Evolutionary conservation across 306 rosid genomes (phyloP), one percentile per base, ranked within the genome.

Genomic region (Arachis hypogaea): DNA sequence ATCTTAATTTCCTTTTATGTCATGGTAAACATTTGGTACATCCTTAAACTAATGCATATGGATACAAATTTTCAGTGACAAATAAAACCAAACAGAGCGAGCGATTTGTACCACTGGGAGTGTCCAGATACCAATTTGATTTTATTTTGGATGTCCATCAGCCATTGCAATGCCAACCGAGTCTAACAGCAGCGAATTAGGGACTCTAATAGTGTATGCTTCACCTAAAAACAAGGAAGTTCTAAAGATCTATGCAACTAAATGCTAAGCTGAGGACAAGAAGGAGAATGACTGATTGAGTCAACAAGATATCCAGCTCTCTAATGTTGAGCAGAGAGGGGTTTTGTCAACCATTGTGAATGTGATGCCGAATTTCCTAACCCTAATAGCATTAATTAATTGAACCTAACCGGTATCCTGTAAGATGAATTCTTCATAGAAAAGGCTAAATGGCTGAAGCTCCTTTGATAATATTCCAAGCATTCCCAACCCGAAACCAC

Each of bases 401-500:
- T 46, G 56, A 12, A 8, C 59, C 46, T 49, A 42, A 10, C 40
- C 49, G 12, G 14, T 28, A 14, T 58, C 29, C 9, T 58, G 59
- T 51, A 76, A 66, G 45, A 65, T 43, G 52, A 69, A 57, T 14
- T 62, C 38, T 2, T 2, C 41, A 6, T 43, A 28, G 10, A 0
- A 54, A 62, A 57, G 61, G 52, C 54, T 6, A 78, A 43, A 63
- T 41, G 47, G 44, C 29, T 71, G 47, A 82, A 74, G 42, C 57
- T 76, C 42, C 7, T 29, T 41, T 7, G 7, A 47, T 63, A 56
- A 76, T 11, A 65, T 54, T 46, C 38, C 38, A 44, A 63, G 38
- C 40, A 14, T 49, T 50, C 58, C 81, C 43, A 60, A 61, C 30
- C 33, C 43, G 50, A 67, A 74, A 68, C 4, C 43, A 60, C 44